phyloP scores from a whole-genome alignment of 371 early-diverging fungal genomes.

The Actinomucor elegans region DNA sequence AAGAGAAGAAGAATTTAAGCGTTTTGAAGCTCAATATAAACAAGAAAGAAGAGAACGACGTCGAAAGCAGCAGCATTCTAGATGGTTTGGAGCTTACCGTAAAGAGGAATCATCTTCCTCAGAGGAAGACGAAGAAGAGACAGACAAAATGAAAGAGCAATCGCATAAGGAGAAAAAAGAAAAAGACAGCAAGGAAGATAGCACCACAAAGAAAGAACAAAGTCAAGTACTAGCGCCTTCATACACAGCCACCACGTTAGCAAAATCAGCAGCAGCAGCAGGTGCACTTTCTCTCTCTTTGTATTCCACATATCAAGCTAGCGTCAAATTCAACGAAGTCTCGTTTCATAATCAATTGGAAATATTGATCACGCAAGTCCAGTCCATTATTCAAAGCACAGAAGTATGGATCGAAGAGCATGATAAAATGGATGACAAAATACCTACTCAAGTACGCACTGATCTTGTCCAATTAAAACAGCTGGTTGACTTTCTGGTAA shows the following conservation, averaged over 20 bases:
- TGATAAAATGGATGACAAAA: constrained; percentile 36
- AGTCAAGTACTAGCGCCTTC: constrained; percentile 9
- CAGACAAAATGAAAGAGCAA: constrained; percentile 14
- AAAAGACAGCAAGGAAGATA: constrained; percentile 10
- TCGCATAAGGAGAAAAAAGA: constrained; percentile 11
- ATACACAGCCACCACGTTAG: constrained; percentile 7
- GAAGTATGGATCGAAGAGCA: constrained; percentile 58
- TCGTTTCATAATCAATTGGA: constrained; percentile 54
- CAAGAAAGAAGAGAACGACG: not conserved
- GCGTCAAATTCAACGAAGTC: constrained; percentile 42
- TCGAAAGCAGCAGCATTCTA: not conserved
- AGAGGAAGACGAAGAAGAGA: constrained; percentile 10
- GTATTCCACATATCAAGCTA: constrained; percentile 57
- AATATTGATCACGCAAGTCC: constrained; percentile 41
- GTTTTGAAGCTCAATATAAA: not conserved
- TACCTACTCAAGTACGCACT: constrained; percentile 42
- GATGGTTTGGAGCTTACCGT: constrained; percentile 1
- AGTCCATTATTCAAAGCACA: constrained; percentile 44
- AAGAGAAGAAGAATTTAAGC: not conserved
- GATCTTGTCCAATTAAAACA: constrained; percentile 43
- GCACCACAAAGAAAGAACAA: constrained; percentile 9
- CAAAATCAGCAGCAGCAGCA: constrained; percentile 46
- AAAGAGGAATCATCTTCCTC: not conserved
- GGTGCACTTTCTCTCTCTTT: constrained; percentile 48
- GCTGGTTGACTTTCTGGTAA: constrained; percentile 31